Evolutionary conservation across 805 yeast species (phyloP), one percentile per base, ranked within the genome.

Genomic region (Candida andamanensis): DNA sequence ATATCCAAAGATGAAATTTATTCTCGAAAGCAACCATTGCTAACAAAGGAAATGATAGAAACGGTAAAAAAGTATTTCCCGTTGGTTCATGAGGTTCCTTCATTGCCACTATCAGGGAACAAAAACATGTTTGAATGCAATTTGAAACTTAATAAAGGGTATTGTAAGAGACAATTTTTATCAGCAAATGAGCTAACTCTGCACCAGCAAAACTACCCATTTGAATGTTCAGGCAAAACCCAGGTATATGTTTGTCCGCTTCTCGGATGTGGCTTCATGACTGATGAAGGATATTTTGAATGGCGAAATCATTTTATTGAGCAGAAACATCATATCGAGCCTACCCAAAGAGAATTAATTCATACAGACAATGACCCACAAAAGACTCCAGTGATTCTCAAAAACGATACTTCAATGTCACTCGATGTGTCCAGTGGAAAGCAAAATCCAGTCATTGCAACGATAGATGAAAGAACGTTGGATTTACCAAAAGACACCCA

Each of bases 241-340:
- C 67, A 60, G 36, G 61, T 59, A 2, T 46, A 56, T 28, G 35
- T 51, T 4, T 63, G 70, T 39, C 67, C 70, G 2, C 36, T 63
- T 13, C 39, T 63, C 19, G 70, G 70, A 7, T 63, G 70, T 41
- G 64, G 56, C 1, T 63, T 43, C 36, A 51, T 56, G 49, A 59
- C 67, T 0, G 65, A 59, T 18, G 57, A 49, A 10, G 50, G 54
- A 2, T 59, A 54, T 34, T 33, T 45, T 24, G 49, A 41, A 12
- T 59, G 61, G 58, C 40, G 59, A 31, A 12, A 29, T 6, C 65
- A 59, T 43, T 46, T 56, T 21, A 41, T 57, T 4, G 36, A 31
- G 3, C 28, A 26, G 15, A 37, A 40, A 6, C 60, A 53, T 40
- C 38, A 37, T 17, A 25, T 29, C 1, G 28, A 30, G n/a, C 6